Base-by-base conservation (phyloP, 805 yeast genomes). In the Soucietia sequanensis region DNA sequence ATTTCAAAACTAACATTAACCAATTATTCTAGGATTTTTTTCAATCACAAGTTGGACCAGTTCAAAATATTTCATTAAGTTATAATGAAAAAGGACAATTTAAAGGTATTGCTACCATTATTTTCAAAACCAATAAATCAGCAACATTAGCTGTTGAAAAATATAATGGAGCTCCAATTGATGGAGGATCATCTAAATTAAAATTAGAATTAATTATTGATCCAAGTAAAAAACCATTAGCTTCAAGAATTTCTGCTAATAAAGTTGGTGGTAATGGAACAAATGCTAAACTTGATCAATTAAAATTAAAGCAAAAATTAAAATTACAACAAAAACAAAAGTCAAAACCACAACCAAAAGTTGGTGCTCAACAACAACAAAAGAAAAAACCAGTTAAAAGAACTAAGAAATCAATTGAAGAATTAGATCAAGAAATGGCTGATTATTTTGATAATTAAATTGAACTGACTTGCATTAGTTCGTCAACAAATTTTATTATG, bases 361-460 rank as follows among this genome's bases (percentile, higher is more conserved):
- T 6, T 21, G 30, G 39, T 27, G 44, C 37, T 27, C 38, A 13
- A 44, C 46, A 26, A 41, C 41, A 31, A 41, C 43, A 23, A 39
- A 50, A 44, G 40, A 55, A 56, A 41, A 58, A 58, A 46, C 56
- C 64, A 30, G 61, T 60, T 31, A 65, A 63, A 53, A 71, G 60
- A 44, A 62, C 60, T 44, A 70, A 72, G 65, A 89, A 89, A 76
- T 80, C 95, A 34, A 73, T 85, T 45, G 98, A 86, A 62, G 91
- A 93, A 67, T 79, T 91, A 58, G 99, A 93, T 67, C 95, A 90
- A 60, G 98, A 91, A 70, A 91, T 93, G 99, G 84, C 89, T 44
- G 98, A 90, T 59, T 91, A 91, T 70, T 90, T 91, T 52, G 80
- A 79, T 43, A 70, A 42, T 30, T 48, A 25, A 12, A 25, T 12